A percentile compares a stretch with the other conserved stretches of the same genome.
Evolutionary conservation across 306 rosid genomes (phyloP).

Genomic region (Bauhinia variegata): DNA sequence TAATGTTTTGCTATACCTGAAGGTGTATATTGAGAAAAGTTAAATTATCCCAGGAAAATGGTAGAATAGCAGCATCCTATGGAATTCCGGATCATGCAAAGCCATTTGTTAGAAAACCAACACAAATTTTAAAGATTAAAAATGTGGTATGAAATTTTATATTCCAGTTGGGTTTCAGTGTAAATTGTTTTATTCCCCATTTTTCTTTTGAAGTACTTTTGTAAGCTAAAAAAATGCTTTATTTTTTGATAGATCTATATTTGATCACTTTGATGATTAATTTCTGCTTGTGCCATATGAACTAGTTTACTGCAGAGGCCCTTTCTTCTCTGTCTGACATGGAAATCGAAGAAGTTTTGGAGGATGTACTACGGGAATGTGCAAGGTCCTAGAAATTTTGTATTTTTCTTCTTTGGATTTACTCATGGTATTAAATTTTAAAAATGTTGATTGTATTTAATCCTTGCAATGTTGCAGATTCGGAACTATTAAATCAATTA

Average conservation of each 20-base stretch:
- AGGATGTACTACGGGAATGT: conserved; percentile 91
- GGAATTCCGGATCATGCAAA: conserved; percentile 77
- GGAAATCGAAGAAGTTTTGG: conserved; percentile 68
- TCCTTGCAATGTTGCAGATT: conserved; percentile 60
- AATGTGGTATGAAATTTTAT: conserved; percentile 66
- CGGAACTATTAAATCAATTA: conserved; percentile 76
- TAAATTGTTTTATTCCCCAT: neutral
- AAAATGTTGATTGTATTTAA: conserved; percentile 5
- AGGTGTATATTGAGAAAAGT: conserved; percentile 26
- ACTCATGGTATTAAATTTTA: conserved; percentile 14
- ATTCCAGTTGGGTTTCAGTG: conserved; percentile 10
- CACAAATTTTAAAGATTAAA: conserved; percentile 71
- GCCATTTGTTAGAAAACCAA: conserved; percentile 74
- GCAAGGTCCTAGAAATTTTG: conserved; percentile 59
- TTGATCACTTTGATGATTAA: conserved; percentile 35
- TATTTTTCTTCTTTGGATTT: conserved; percentile 28
- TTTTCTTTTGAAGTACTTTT: conserved; percentile 10
- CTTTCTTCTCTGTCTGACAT: conserved; percentile 54
- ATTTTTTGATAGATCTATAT: neutral
- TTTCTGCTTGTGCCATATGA: conserved; percentile 32
- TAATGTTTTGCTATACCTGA: conserved; percentile 13
- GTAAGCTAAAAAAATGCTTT: conserved; percentile 18
- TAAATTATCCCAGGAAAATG: conserved; percentile 58
- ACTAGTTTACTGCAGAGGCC: conserved; percentile 61
- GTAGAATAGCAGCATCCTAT: conserved; percentile 51